Evolutionary conservation across 2,329 filamentous ascomycete species (phyloP).

Genomic region (Claviceps africana): DNA sequence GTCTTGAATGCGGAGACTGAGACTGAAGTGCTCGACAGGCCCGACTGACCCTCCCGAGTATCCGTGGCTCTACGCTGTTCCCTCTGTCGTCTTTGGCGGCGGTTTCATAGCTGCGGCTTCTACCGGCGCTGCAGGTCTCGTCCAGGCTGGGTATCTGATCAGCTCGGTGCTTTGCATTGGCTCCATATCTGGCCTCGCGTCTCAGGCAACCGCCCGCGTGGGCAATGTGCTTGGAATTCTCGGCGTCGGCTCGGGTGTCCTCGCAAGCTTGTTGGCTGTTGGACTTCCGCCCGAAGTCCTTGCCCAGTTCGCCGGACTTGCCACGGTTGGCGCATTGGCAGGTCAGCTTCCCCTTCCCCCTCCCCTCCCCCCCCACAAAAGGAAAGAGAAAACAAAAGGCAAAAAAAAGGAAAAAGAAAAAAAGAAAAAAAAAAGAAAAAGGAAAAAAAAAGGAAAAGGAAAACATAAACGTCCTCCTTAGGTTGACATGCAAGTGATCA

Average conservation of each 20-base stretch:
- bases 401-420: too few species aligned
- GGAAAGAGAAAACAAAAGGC: too few species aligned
- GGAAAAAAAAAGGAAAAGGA: too few species aligned
- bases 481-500: background rate
- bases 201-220: conserved; percentile 68
- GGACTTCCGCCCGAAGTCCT: conserved; percentile 69
- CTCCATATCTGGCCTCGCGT: conserved; percentile 68
- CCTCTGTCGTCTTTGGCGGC: conserved; percentile 62
- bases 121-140: conserved; percentile 69
- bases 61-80: conserved; percentile 72
- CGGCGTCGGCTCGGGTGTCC: conserved; percentile 68
- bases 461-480: too few species aligned
- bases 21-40: conserved; percentile 21
- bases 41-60: conserved; percentile 81
- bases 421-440: too few species aligned
- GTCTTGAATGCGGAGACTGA: conserved; percentile 7
- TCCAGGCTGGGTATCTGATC: conserved; percentile 76
- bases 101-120: conserved; percentile 68
- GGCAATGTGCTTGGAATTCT: conserved; percentile 80
- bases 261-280: conserved; percentile 68
- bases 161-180: conserved; percentile 76
- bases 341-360: too few species aligned
- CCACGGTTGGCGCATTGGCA: conserved; percentile 53
- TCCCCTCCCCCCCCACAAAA: background rate
- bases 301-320: conserved; percentile 65